These are phyloP conservation scores for Coemansia sp. DNA, from an alignment of 192 early-diverging fungal genomes.

Conservation along the genomic window DNA sequence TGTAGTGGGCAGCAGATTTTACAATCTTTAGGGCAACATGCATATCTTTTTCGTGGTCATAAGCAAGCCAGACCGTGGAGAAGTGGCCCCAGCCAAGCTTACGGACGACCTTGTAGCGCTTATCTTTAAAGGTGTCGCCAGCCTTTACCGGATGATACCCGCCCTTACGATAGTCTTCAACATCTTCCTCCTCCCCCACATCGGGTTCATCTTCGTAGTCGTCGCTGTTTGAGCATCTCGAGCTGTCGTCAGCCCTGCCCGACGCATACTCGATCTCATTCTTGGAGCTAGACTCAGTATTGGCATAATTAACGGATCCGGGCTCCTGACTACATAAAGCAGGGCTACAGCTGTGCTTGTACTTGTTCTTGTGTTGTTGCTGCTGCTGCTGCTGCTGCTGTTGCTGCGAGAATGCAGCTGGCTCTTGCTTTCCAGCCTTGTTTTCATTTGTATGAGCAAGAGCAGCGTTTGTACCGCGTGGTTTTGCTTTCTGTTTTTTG, in stretches of 20 bases:
- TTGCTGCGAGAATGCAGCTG: not conserved
- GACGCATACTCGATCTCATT: not conserved
- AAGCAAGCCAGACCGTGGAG: conserved; percentile 94
- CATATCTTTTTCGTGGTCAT: conserved; percentile 68
- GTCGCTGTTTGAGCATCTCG: conserved; percentile 27
- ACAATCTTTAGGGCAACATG: conserved; percentile 97
- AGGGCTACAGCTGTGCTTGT: not conserved
- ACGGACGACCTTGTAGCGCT: conserved; percentile 79
- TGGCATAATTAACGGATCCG: not conserved
- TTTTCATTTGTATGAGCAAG: not conserved
- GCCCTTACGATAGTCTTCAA: conserved; percentile 87
- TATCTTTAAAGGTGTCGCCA: conserved; percentile 77
- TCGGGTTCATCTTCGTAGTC: conserved; percentile 56
- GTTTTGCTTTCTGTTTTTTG: conserved; percentile 46
- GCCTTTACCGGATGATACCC: conserved; percentile 91
- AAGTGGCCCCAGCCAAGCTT: conserved; percentile 99
- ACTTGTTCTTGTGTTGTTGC: too few species aligned
- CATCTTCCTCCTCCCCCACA: conserved; percentile 86
- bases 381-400: too few species aligned
- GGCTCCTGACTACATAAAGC: not conserved
- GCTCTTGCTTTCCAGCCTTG: not conserved
- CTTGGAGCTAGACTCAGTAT: not conserved
- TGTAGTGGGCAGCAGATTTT: conserved; percentile 93
- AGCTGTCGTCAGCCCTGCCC: not conserved
- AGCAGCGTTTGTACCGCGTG: conserved; percentile 4